Percentiles rank a stretch among this genome's conserved stretches.
phyloP scores from a whole-genome alignment of 169 alveolate genomes.

The Cytauxzoon felis region DNA sequence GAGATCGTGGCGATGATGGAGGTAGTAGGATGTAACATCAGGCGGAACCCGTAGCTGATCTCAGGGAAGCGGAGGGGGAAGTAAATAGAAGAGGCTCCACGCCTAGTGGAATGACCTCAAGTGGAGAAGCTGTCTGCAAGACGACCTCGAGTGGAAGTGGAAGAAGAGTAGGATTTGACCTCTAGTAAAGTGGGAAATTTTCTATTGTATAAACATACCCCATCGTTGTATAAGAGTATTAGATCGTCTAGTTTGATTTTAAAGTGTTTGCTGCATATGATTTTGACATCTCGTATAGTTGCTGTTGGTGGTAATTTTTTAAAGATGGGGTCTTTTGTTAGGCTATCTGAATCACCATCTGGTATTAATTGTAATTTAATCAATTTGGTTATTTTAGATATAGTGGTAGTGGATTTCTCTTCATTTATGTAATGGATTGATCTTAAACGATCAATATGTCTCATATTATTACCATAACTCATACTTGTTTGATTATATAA shows the following conservation, averaged over 20 bases:
- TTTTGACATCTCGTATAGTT: conserved; percentile 48
- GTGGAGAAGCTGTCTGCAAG: too few relatives aligned
- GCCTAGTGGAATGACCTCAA: too few relatives aligned
- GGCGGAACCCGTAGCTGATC: too few relatives aligned
- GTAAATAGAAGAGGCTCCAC: too few relatives aligned
- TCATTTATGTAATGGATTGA: conserved; percentile 31
- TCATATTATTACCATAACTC: not conserved
- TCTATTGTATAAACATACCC: conserved; percentile 13
- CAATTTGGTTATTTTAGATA: not conserved
- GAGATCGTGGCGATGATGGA: too few relatives aligned
- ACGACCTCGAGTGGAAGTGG: too few relatives aligned
- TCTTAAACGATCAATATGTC: conserved; percentile 12
- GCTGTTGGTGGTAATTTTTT: conserved; percentile 11
- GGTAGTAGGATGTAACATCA: too few relatives aligned
- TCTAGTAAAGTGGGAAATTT: too few relatives aligned
- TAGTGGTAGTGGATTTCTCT: not conserved
- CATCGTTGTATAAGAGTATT: conserved; percentile 35
- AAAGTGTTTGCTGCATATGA: conserved; percentile 34
- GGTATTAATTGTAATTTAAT: conserved; percentile 30
- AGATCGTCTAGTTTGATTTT: conserved; percentile 16
- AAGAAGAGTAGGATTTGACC: too few relatives aligned
- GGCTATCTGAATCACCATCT: conserved; percentile 55
- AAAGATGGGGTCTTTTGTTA: conserved; percentile 1
- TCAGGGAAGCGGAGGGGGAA: too few relatives aligned
- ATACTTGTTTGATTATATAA: not conserved